Base-by-base conservation (phyloP, 2,329 filamentous ascomycete genomes). In the Alternaria brassicicola region DNA sequence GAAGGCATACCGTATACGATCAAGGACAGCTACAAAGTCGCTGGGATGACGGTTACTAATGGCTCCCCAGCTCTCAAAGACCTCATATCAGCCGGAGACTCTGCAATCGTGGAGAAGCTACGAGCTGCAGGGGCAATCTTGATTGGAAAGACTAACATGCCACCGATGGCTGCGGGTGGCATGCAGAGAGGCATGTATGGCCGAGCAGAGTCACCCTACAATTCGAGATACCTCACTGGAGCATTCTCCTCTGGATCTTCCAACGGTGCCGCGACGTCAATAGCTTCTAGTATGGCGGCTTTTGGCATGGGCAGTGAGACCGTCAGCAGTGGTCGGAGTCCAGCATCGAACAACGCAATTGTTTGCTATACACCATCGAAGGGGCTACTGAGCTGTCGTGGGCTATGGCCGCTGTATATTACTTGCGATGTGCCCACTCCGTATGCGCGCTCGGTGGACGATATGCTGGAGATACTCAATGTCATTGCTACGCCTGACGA, bases 101-200 rank as follows among this genome's bases (percentile, higher is more conserved):
- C 84, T 1, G 82, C 81, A 3, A 80, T 82, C 6, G 83, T 84
- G 0, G 64, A 78, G 10, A 72, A 75, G 9, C 73, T 88, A 6
- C 77, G 80, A 4, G 74, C 79, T 26, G 82, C 83, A 1, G 84
- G 84, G 1, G 83, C 80, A 0, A 74, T 86, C 1, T 69, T 85
- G 19, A 74, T 86, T 0, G 86, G 85, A 0, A 80, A 81, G 42
- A 86, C 85, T 0, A 88, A 87, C 55, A 85, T 87, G 81, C 85
- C 83, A 0, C 82, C 85, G 0, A 86, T 87, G 83, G 85, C 85
- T 10, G 81, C 82, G 21, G 84, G 84, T 0, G 85, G 85, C 0
- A 85, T 85, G 79, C 84, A 86, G 57, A 77, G 85, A 7, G 85
- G 85, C 0, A 61, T 84, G 0, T 86, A 85, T 58, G 85, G 85